phyloP scores from a whole-genome alignment of 2,329 filamentous ascomycete species.

The Fusarium zealandicum region DNA sequence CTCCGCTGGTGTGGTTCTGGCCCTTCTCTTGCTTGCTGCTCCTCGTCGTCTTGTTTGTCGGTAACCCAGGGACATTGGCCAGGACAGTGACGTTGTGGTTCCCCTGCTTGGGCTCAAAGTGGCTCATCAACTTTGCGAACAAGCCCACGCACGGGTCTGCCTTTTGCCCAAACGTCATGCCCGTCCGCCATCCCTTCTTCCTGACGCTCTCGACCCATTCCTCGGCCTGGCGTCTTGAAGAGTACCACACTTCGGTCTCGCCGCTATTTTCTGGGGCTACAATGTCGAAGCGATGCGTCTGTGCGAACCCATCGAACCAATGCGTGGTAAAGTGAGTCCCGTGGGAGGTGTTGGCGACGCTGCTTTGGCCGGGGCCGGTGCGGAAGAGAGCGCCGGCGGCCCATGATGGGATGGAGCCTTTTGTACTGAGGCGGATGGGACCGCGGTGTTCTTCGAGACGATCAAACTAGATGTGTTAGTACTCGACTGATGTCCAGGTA shows the following conservation, averaged over 20 bases:
- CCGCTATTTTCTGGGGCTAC: slow-evolving; percentile 48
- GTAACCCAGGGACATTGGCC: slow-evolving; percentile 70
- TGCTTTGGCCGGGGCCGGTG: slow-evolving; percentile 73
- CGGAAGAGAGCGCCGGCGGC: slow-evolving; percentile 76
- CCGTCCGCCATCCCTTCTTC: slow-evolving; percentile 62
- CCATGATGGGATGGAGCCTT: slow-evolving; percentile 73
- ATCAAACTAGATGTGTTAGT: slow-evolving; percentile 62
- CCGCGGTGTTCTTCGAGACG: slow-evolving; percentile 69
- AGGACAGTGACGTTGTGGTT: slow-evolving; percentile 70
- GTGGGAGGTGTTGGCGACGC: slow-evolving; percentile 63
- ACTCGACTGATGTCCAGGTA: too few species aligned
- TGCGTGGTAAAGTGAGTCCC: slow-evolving; percentile 71
- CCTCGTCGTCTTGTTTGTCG: slow-evolving; percentile 24
- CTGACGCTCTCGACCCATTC: slow-evolving; percentile 66
- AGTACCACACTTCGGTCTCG: slow-evolving; percentile 65
- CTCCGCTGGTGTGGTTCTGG: neutral
- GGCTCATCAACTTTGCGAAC: slow-evolving; percentile 73
- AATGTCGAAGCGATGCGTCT: slow-evolving; percentile 77
- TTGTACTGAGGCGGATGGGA: slow-evolving; percentile 68
- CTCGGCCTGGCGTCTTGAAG: slow-evolving; percentile 73
- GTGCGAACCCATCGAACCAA: slow-evolving; percentile 83
- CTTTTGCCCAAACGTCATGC: slow-evolving; percentile 73
- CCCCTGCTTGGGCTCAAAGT: slow-evolving; percentile 54
- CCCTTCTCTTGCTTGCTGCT: neutral
- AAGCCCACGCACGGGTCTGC: slow-evolving; percentile 77